Percentiles rank a stretch among this genome's conserved stretches.
phyloP scores from a whole-genome alignment of 768 basidiomycete species.

The Amanita pseudoporphyria region DNA sequence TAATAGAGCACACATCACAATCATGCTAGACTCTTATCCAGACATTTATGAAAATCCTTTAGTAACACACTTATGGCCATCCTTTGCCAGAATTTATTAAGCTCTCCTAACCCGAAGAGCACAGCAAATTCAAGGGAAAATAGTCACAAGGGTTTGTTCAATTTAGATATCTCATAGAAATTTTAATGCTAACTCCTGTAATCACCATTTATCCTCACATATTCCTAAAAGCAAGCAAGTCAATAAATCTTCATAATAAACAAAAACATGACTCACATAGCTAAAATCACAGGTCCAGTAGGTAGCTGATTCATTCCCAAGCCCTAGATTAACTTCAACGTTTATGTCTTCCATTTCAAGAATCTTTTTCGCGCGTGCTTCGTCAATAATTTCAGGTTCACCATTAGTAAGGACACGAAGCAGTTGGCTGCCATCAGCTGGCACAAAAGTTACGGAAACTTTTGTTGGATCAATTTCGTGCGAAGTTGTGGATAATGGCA shows the following conservation, averaged over 20 bases:
- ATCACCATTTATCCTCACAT: slow-evolving; percentile 91
- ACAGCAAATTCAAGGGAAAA: no score
- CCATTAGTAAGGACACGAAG: slow-evolving; percentile 85
- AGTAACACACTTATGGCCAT: no score
- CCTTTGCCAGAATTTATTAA: no score
- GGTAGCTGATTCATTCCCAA: slow-evolving; percentile 56
- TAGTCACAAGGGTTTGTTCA: no score
- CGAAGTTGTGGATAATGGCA: slow-evolving; percentile 37
- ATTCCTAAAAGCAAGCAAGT: slow-evolving; percentile 53
- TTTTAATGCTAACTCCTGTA: slow-evolving; percentile 67
- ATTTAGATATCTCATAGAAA: no score
- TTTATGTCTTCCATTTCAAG: slow-evolving; percentile 77
- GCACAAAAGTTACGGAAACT: slow-evolving; percentile 85
- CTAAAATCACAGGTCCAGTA: slow-evolving; percentile 99
- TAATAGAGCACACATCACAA: no score
- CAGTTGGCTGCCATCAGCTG: slow-evolving; percentile 44
- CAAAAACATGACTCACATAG: slow-evolving; percentile 58
- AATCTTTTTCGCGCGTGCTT: slow-evolving; percentile 78
- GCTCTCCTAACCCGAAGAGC: no score
- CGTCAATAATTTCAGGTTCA: slow-evolving; percentile 85
- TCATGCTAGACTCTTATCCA: no score
- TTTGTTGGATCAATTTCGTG: slow-evolving; percentile 57
- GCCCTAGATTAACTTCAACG: slow-evolving; percentile 72
- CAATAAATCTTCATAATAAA: not conserved
- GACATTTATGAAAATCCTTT: no score